A percentile compares a stretch with the other conserved stretches of the same genome.
These are phyloP conservation scores for Buxus sempervirens DNA, from an alignment of 164 flowering plant genomes.

Conservation along the genomic window DNA sequence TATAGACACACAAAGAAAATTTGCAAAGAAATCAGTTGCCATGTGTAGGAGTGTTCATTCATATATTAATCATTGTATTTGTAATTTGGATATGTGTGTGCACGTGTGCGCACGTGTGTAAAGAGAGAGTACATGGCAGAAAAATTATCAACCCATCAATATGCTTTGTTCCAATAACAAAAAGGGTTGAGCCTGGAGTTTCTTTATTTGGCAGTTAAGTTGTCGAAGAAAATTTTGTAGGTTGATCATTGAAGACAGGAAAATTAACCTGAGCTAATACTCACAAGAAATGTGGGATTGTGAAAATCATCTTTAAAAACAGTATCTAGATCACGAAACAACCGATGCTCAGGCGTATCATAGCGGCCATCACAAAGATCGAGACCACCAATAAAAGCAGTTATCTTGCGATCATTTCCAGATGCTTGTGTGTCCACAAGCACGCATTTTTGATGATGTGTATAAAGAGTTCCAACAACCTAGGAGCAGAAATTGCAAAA, in stretches of 20 bases:
- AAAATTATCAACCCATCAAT: not conserved
- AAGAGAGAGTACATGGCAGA: not conserved
- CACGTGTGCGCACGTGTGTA: no score
- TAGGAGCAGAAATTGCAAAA: conserved; percentile 24
- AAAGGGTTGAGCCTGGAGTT: not conserved
- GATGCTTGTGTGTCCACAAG: conserved; percentile 74
- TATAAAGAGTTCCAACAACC: conserved; percentile 78
- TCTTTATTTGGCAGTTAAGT: not conserved
- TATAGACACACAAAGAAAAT: not conserved
- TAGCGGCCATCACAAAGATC: conserved; percentile 84
- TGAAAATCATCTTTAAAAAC: conserved; percentile 58
- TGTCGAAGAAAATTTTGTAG: not conserved
- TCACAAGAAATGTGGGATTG: conserved; percentile 62
- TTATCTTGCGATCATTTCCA: conserved; percentile 63
- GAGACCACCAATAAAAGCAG: conserved; percentile 64
- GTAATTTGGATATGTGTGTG: no score
- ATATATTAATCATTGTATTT: no score
- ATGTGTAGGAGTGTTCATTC: no score
- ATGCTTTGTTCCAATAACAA: not conserved
- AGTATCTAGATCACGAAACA: conserved; percentile 55
- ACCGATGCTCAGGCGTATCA: conserved; percentile 67
- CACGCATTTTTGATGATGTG: conserved; percentile 91
- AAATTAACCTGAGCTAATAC: conserved; percentile 13
- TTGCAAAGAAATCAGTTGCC: no score
- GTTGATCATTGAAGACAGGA: not conserved